Conservation (phyloP, 352 stramenopile species). For the Globisporangium uncinulatum region DNA sequence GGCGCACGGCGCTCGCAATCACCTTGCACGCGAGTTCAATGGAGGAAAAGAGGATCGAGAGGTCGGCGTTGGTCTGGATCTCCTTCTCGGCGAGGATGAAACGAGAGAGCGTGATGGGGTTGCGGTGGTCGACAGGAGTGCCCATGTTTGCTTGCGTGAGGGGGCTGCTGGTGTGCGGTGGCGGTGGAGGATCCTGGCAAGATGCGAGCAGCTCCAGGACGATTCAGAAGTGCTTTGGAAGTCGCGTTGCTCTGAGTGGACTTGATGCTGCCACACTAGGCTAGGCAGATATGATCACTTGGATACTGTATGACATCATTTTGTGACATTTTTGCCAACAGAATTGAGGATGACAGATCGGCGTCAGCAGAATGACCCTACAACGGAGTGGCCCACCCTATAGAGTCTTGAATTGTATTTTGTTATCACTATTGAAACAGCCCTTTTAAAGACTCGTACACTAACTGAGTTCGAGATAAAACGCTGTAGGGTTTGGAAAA, state of each 20-base stretch:
- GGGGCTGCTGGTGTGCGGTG: slow-evolving; percentile 5
- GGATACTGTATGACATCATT: too few relatives aligned
- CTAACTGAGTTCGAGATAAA: background rate
- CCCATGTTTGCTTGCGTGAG: slow-evolving; percentile 25
- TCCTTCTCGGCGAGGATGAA: slow-evolving; percentile 93
- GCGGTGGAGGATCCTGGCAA: slow-evolving; percentile 3
- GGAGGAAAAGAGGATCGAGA: slow-evolving; percentile 94
- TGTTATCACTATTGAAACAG: background rate
- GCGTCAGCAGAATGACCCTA: background rate
- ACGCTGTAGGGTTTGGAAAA: slow-evolving; percentile 5
- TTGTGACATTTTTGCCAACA: too few relatives aligned
- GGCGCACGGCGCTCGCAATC: slow-evolving; percentile 95
- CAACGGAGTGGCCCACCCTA: background rate
- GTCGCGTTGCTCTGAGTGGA: too few relatives aligned
- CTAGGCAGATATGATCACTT: too few relatives aligned
- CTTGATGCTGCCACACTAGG: background rate
- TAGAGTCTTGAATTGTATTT: background rate
- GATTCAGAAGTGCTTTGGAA: slow-evolving; percentile 20
- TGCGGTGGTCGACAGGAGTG: slow-evolving; percentile 61
- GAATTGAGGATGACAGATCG: background rate
- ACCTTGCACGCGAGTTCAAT: slow-evolving; percentile 97
- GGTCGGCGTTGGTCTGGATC: slow-evolving; percentile 89
- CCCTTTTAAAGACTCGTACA: background rate
- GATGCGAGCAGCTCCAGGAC: slow-evolving; percentile 8
- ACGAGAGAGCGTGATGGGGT: slow-evolving; percentile 91